A percentile compares a stretch with the other conserved stretches of the same genome.
Evolutionary conservation across 257 asterid species (phyloP).

Genomic region (Lycium ferocissimum): DNA sequence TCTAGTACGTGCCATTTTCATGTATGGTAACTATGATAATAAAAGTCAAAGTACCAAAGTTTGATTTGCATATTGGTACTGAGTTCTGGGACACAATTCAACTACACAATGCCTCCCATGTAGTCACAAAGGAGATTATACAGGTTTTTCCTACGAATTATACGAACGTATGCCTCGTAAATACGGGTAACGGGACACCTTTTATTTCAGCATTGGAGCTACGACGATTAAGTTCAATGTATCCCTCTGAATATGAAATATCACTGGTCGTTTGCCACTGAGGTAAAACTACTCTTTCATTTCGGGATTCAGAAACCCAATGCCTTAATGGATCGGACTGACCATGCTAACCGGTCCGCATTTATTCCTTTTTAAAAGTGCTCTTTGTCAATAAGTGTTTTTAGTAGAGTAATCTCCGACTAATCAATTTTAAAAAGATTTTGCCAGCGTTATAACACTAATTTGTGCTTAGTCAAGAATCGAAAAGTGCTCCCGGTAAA

Average conservation of each 20-base stretch:
- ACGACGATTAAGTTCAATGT: constrained; percentile 14
- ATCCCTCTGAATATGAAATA: not conserved
- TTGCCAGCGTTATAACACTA: too few relatives aligned
- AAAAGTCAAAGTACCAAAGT: constrained; percentile 36
- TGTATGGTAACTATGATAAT: constrained; percentile 47
- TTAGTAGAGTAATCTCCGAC: too few relatives aligned
- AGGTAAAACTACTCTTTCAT: not conserved
- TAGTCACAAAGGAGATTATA: constrained; percentile 34
- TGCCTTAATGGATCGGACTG: too few relatives aligned
- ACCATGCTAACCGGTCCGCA: too few relatives aligned
- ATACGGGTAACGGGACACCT: constrained; percentile 42
- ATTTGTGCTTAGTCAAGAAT: too few relatives aligned
- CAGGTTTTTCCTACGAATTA: constrained; percentile 39
- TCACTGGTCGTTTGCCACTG: constrained; percentile 26
- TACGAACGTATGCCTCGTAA: constrained; percentile 43
- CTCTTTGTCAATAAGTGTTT: too few relatives aligned
- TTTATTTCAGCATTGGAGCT: constrained; percentile 46
- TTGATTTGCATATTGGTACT: constrained; percentile 52
- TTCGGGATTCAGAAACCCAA: too few relatives aligned
- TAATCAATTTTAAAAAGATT: too few relatives aligned
- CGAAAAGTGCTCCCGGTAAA: too few relatives aligned
- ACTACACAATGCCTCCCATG: not conserved
- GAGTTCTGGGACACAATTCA: constrained; percentile 39
- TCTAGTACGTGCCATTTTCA: constrained; percentile 43
- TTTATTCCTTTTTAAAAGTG: too few relatives aligned